phyloP scores from a whole-genome alignment of 176 grass and related monocot species.

The Triticum urartu region DNA sequence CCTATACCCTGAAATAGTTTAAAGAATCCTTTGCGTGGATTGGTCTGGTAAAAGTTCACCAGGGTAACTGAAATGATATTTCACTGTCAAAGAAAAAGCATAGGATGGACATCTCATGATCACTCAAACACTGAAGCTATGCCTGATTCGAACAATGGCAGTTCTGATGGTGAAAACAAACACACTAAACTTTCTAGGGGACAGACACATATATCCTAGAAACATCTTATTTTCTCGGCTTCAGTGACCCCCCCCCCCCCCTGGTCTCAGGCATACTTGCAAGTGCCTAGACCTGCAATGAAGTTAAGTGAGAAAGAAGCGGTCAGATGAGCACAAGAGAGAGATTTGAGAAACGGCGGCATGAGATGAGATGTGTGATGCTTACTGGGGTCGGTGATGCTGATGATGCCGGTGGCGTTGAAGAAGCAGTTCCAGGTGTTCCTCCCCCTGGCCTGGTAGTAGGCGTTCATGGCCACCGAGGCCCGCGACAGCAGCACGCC shows the following conservation, averaged over 20 bases:
- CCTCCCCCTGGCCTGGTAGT: conserved; percentile 48
- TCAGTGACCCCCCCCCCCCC: neutral
- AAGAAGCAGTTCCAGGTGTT: conserved; percentile 72
- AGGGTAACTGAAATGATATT: neutral
- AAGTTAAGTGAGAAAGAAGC: neutral
- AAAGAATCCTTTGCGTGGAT: neutral
- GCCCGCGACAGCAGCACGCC: neutral
- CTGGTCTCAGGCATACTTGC: conserved; percentile 37
- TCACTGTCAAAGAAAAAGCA: neutral
- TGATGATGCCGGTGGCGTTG: conserved; percentile 52
- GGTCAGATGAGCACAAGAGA: neutral
- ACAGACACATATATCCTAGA: neutral
- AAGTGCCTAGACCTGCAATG: conserved; percentile 38
- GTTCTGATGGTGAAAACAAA: neutral
- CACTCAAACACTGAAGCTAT: neutral
- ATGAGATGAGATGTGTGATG: neutral
- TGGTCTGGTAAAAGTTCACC: neutral
- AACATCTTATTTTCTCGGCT: conserved; percentile 23
- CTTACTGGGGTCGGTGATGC: conserved; percentile 59
- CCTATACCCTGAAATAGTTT: neutral
- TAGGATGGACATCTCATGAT: neutral
- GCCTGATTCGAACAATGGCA: neutral
- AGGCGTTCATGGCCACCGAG: conserved; percentile 55
- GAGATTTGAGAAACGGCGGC: neutral
- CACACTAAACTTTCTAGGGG: neutral